phyloP scores from a whole-genome alignment of 495 filamentous ascomycete species.

The Copromyces sp. region DNA sequence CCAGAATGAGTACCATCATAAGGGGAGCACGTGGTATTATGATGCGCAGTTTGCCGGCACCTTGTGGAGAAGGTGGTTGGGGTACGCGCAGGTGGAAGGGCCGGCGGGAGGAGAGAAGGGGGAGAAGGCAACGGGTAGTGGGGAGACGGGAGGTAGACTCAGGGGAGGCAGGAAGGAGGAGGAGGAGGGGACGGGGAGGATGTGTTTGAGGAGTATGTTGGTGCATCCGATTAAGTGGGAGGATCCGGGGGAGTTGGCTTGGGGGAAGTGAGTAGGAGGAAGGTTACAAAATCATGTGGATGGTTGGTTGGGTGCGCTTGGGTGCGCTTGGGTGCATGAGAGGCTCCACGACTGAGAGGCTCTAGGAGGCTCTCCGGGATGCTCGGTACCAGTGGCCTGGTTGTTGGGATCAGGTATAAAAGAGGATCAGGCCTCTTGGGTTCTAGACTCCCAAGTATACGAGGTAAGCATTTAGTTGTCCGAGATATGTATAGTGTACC shows the following conservation, averaged over 20 bases:
- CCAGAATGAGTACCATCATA: conserved; percentile 79
- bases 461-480: neutral
- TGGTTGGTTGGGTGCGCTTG: neutral
- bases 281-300: neutral
- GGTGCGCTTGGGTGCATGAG: neutral
- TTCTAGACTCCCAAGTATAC: neutral
- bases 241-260: conserved; percentile 28
- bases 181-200: conserved; percentile 50
- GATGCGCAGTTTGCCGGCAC: conserved; percentile 75
- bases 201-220: conserved; percentile 85
- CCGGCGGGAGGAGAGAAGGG: conserved; percentile 4
- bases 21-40: conserved; percentile 89
- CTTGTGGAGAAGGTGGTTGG: conserved; percentile 82
- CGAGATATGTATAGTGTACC: neutral
- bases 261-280: neutral
- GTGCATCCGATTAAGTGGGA: conserved; percentile 83
- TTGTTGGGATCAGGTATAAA: neutral
- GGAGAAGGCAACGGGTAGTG: conserved; percentile 68
- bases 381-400: neutral
- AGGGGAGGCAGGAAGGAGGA: conserved; percentile 68
- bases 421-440: neutral
- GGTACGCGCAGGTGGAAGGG: conserved; percentile 55
- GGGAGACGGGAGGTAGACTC: conserved; percentile 22
- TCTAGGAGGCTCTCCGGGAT: neutral
- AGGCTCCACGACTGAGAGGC: neutral